Conservation (phyloP, 129 eudicot genomes). For the Tagetes erecta region DNA sequence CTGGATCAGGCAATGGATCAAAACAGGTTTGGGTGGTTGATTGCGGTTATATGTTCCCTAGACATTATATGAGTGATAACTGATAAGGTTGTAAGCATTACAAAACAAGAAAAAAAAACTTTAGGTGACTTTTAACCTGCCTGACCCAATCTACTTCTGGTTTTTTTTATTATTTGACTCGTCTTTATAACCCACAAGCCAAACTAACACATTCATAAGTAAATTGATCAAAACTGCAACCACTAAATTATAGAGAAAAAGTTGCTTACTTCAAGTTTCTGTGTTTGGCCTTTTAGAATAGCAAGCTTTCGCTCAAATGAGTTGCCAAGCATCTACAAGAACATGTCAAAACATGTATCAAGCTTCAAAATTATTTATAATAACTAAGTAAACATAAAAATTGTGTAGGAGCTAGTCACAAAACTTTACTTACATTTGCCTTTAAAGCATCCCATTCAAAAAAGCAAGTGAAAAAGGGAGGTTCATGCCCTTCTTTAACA, state of each 20-base stretch:
- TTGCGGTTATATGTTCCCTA: not conserved
- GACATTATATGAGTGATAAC: not conserved
- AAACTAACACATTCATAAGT: not conserved
- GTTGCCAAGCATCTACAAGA: slow-evolving; percentile 78
- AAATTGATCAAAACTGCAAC: not conserved
- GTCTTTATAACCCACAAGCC: not conserved
- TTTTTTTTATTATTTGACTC: not conserved
- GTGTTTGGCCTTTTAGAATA: slow-evolving; percentile 53
- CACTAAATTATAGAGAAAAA: slow-evolving; percentile 9
- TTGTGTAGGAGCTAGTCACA: not conserved
- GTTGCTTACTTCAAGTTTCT: slow-evolving; percentile 54
- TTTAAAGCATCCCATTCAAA: slow-evolving; percentile 83
- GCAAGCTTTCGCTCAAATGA: slow-evolving; percentile 85
- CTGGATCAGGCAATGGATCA: not conserved
- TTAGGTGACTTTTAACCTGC: not conserved
- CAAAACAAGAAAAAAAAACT: not conserved
- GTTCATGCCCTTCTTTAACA: slow-evolving; percentile 79
- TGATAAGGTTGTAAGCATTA: not conserved
- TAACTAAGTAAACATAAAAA: not conserved
- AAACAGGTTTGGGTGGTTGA: not conserved
- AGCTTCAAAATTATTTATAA: not conserved
- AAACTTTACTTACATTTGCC: slow-evolving; percentile 52
- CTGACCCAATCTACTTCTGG: not conserved
- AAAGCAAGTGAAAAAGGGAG: slow-evolving; percentile 69
- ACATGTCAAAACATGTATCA: slow-evolving; percentile 10